phyloP scores from a whole-genome alignment of 2,329 filamentous ascomycete genomes.

The Aspergillus awamori region DNA sequence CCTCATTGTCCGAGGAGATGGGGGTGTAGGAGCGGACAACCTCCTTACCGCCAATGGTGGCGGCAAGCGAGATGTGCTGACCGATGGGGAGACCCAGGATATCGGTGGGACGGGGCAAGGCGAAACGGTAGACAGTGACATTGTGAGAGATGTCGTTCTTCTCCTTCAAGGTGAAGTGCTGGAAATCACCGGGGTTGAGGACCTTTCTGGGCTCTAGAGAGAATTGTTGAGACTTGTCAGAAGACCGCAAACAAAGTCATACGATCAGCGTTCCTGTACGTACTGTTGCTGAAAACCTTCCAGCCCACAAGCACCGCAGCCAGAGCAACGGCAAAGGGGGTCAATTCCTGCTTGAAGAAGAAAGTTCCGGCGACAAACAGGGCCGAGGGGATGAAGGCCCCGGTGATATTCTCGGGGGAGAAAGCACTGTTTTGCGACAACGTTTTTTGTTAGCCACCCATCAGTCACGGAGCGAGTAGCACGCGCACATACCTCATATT shows the following conservation, averaged over 20 bases:
- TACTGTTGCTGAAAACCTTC: conserved; percentile 72
- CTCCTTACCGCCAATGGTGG: conserved; percentile 80
- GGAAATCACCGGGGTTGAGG: conserved; percentile 83
- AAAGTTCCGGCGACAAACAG: conserved; percentile 75
- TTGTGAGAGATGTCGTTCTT: conserved; percentile 98
- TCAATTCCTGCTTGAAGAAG: conserved; percentile 78
- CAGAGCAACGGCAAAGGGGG: conserved; percentile 69
- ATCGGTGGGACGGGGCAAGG: conserved; percentile 72
- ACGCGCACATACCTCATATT: conserved; percentile 35
- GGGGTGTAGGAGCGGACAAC: conserved; percentile 91
- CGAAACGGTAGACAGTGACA: conserved; percentile 97
- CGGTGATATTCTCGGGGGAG: conserved; percentile 66
- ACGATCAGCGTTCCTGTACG: conserved; percentile 40
- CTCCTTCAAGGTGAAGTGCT: conserved; percentile 89
- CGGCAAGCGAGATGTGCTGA: conserved; percentile 96
- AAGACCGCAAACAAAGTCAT: conserved; percentile 17
- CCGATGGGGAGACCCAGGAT: conserved; percentile 97
- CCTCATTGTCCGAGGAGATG: conserved; percentile 84
- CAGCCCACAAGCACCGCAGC: conserved; percentile 68
- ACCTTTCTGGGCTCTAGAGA: conserved; percentile 72
- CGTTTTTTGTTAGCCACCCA: conserved; percentile 6
- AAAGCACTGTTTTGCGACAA: conserved; percentile 30
- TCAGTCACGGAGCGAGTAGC: neutral
- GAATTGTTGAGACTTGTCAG: conserved; percentile 4
- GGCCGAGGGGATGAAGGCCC: conserved; percentile 80